A percentile compares a stretch with the other conserved stretches of the same genome.
These are phyloP conservation scores for Ophiostoma ips DNA, from an alignment of 2,329 filamentous ascomycete genomes.

Conservation along the genomic window DNA sequence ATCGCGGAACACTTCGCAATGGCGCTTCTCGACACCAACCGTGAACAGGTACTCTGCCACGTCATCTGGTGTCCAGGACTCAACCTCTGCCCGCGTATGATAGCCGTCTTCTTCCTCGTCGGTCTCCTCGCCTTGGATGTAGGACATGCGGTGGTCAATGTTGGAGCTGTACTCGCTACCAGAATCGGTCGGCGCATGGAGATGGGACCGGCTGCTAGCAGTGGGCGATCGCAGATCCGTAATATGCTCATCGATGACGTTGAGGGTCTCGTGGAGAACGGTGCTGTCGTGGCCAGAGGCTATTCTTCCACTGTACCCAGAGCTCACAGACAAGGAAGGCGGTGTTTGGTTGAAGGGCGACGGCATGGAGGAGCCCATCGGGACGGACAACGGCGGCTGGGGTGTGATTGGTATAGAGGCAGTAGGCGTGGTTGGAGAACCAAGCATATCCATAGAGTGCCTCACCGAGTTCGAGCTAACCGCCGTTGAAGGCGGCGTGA, in stretches of 20 bases:
- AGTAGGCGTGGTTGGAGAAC: conserved; percentile 15
- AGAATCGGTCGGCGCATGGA: conserved; percentile 53
- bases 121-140: conserved; percentile 87
- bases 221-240: conserved; percentile 56
- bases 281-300: conserved; percentile 45
- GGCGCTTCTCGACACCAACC: conserved; percentile 69
- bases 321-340: conserved; percentile 14
- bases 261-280: conserved; percentile 86
- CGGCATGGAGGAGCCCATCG: background rate
- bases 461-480: background rate
- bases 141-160: conserved; percentile 64
- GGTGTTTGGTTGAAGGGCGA: conserved; percentile 13
- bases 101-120: conserved; percentile 73
- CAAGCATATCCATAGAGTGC: conserved; percentile 13
- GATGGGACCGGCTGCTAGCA: conserved; percentile 35
- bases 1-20: conserved; percentile 88
- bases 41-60: conserved; percentile 85
- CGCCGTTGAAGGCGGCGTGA: background rate
- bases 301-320: conserved; percentile 23
- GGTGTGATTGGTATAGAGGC: conserved; percentile 15
- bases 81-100: conserved; percentile 60
- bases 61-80: conserved; percentile 63
- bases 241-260: conserved; percentile 94
- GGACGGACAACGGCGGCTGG: background rate
- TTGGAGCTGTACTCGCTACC: conserved; percentile 83